phyloP scores from a whole-genome alignment of 164 flowering plant genomes.

The Paratinospora sagittata region DNA sequence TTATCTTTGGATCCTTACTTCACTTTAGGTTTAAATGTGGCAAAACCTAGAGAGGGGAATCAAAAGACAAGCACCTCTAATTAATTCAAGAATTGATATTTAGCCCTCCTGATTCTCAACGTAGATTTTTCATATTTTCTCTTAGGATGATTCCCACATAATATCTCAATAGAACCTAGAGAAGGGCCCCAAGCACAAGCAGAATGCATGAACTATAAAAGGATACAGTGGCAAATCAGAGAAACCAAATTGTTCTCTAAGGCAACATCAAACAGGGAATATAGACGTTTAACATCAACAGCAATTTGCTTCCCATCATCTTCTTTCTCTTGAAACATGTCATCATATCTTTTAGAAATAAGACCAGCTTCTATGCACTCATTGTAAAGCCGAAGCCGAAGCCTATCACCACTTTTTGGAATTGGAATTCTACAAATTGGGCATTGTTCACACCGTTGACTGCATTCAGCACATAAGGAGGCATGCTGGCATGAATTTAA shows the following conservation, averaged over 20 bases:
- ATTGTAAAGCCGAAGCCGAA: constrained; percentile 64
- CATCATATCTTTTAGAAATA: constrained; percentile 61
- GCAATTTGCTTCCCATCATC: constrained; percentile 39
- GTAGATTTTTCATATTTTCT: too few species aligned
- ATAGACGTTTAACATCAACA: constrained; percentile 73
- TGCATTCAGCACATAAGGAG: constrained; percentile 83
- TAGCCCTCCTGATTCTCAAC: neutral
- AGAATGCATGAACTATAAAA: constrained; percentile 5
- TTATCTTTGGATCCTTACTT: neutral
- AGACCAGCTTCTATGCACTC: constrained; percentile 89
- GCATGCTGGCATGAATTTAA: constrained; percentile 85
- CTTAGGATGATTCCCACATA: neutral
- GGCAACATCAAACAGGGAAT: constrained; percentile 86
- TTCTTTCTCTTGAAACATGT: constrained; percentile 54
- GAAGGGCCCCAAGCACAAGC: neutral
- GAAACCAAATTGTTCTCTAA: constrained; percentile 83
- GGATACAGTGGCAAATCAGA: constrained; percentile 98
- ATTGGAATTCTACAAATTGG: constrained; percentile 80
- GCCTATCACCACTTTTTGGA: constrained; percentile 39
- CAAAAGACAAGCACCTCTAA: neutral
- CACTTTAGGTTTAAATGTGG: neutral
- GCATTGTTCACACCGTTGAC: constrained; percentile 82
- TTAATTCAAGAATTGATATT: neutral
- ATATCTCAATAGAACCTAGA: neutral
- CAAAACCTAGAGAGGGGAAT: neutral